These are phyloP conservation scores for Vanrija pseudolonga DNA, from an alignment of 1,284 basidiomycete genomes.

Conservation along the genomic window DNA sequence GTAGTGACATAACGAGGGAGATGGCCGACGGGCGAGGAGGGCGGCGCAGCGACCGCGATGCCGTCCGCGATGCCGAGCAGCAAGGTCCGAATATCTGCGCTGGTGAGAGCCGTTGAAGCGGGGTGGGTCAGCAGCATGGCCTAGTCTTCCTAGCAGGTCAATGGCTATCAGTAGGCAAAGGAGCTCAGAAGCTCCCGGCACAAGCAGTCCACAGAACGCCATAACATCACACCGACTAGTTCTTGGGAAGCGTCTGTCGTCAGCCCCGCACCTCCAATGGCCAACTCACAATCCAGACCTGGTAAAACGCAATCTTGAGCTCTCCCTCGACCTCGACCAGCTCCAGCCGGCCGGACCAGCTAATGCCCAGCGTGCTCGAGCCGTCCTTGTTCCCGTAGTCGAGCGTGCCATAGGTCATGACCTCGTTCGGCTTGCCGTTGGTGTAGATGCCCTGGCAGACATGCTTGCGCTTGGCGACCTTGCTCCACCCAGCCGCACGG, in stretches of 20 bases:
- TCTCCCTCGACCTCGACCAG: conserved; percentile 10
- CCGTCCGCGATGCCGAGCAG: too few species aligned
- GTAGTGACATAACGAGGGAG: too few species aligned
- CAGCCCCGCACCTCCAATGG: not conserved
- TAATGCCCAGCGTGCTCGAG: conserved; percentile 13
- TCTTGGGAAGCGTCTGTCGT: not conserved
- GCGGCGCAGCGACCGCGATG: too few species aligned
- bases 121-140: too few species aligned
- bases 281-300: conserved; percentile 33
- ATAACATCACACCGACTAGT: too few species aligned
- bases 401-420: conserved; percentile 27
- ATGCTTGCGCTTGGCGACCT: conserved; percentile 23
- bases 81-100: too few species aligned
- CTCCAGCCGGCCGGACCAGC: conserved; percentile 24
- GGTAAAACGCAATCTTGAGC: conserved; percentile 29
- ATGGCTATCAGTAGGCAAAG: too few species aligned
- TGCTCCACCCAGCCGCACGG: conserved; percentile 26
- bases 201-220: too few species aligned
- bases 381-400: conserved; percentile 33
- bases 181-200: too few species aligned
- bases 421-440: conserved; percentile 6
- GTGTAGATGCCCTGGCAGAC: conserved; percentile 18
- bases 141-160: too few species aligned
- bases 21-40: too few species aligned
- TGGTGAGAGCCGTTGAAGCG: too few species aligned